Evolutionary conservation across 352 stramenopile species (phyloP), one percentile per base, ranked within the genome.

Genomic region (Pythium plurisporium): DNA sequence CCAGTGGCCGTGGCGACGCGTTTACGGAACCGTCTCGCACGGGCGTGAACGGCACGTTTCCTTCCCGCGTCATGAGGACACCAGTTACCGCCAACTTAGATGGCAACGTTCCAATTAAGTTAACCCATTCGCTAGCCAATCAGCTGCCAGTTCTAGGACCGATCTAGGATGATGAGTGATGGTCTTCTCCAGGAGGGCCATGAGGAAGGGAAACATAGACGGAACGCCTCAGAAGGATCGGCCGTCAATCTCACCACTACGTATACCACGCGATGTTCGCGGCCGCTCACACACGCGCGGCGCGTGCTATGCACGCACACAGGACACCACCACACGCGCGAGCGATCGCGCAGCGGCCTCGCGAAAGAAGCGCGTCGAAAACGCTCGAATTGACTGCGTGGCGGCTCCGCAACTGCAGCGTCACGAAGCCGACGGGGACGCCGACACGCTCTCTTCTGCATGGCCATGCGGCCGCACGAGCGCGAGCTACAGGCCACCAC

Each of bases 81-180:
- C 40, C 3, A 60, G 19, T 26, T 20, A 20, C 23, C n/a, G 19
- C 36, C 40, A 30, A 42, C 37, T 27, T 40, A 29, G 26, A 23
- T 20, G 30, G 52, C n/a, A 52, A 43, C 9, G 15, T 15, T n/a
- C 11, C 52, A 51, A 43, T 52, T 59, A 61, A 54, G 53, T 61
- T 44, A 46, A 61, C 42, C 3, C 19, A 11, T 22, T 41, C 54
- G 43, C 38, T 33, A 52, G 33, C 53, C 42, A 61, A 61, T 33
- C 41, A 48, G 5, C 9, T n/a, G n/a, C n/a, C n/a, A n/a, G n/a
- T n/a, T n/a, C n/a, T n/a, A n/a, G n/a, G n/a, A n/a, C n/a, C n/a
- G n/a, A n/a, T n/a, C n/a, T n/a, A n/a, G n/a, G n/a, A n/a, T n/a
- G n/a, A n/a, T n/a, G 43, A 50, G 43, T 50, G 43, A 50, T 50